phyloP scores from a whole-genome alignment of 2,329 filamentous ascomycete species.

The Beauveria australis region DNA sequence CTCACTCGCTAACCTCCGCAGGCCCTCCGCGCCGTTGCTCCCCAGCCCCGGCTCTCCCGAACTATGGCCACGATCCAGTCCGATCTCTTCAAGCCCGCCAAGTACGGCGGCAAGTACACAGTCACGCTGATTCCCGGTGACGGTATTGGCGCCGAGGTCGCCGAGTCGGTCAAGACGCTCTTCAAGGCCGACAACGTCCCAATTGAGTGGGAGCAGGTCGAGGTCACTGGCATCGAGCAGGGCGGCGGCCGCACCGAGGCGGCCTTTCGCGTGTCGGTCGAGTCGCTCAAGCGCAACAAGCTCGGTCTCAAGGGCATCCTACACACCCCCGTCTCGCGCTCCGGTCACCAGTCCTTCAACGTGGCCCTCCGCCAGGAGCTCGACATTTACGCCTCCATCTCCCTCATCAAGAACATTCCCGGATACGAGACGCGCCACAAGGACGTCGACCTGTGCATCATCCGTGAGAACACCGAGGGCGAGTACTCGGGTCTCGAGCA shows the following conservation, averaged over 20 bases:
- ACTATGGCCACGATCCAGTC: slow-evolving; percentile 75
- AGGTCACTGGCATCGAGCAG: slow-evolving; percentile 83
- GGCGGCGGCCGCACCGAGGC: slow-evolving; percentile 85
- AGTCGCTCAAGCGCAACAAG: slow-evolving; percentile 96
- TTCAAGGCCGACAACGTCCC: slow-evolving; percentile 99
- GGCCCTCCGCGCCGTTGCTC: slow-evolving; percentile 45
- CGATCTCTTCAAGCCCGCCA: slow-evolving; percentile 98
- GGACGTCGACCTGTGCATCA: slow-evolving; percentile 96
- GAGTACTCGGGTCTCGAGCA: slow-evolving; percentile 99
- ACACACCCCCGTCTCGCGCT: slow-evolving; percentile 92
- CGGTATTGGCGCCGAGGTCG: slow-evolving; percentile 95
- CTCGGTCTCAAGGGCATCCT: slow-evolving; percentile 97
- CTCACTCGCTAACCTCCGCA: slow-evolving; percentile 18
- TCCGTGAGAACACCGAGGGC: slow-evolving; percentile 99
- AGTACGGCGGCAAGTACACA: slow-evolving; percentile 99
- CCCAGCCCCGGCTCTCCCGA: slow-evolving; percentile 38
- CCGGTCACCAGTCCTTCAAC: slow-evolving; percentile 98
- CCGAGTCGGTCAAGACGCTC: slow-evolving; percentile 96
- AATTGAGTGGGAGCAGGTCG: slow-evolving; percentile 97
- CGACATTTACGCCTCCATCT: slow-evolving; percentile 97
- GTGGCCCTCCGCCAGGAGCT: slow-evolving; percentile 98
- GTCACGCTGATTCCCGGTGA: slow-evolving; percentile 98
- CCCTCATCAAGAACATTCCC: slow-evolving; percentile 98
- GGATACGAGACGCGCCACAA: slow-evolving; percentile 97
- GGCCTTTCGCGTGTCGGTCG: slow-evolving; percentile 90